A percentile compares a stretch with the other conserved stretches of the same genome.
phyloP scores from a whole-genome alignment of 768 basidiomycete species.

The Hypsizygus marmoreus region DNA sequence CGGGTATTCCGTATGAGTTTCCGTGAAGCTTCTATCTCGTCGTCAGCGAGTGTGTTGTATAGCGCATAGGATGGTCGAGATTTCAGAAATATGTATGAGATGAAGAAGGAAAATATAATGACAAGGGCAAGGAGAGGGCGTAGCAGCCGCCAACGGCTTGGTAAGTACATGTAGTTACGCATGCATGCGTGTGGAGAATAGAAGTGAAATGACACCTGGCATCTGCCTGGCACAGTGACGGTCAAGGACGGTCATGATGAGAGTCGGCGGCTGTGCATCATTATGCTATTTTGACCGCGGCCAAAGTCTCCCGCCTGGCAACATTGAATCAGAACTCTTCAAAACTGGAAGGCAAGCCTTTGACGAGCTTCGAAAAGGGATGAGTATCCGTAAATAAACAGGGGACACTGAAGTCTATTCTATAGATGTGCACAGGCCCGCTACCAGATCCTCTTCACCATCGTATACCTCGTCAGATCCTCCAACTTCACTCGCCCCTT shows the following conservation, averaged over 20 bases:
- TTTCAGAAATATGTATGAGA: constrained; percentile 34
- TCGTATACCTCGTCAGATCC: constrained; percentile 91
- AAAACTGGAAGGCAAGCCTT: too few species aligned
- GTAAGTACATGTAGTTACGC: constrained; percentile 8
- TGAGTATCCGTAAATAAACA: not conserved
- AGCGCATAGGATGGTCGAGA: constrained; percentile 39
- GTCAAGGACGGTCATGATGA: too few species aligned
- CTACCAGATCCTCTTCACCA: constrained; percentile 90
- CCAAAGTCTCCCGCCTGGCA: too few species aligned
- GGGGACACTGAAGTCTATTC: not conserved
- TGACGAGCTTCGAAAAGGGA: too few species aligned
- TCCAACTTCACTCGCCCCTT: constrained; percentile 74
- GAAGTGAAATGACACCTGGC: too few species aligned
- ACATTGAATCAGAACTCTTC: too few species aligned
- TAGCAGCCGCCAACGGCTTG: constrained; percentile 21
- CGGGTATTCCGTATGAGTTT: constrained; percentile 25
- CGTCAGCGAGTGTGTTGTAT: constrained; percentile 32
- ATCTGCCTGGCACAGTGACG: too few species aligned
- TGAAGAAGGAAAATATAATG: constrained; percentile 16
- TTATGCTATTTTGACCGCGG: too few species aligned
- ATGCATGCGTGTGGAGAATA: too few species aligned
- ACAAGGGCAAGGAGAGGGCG: constrained; percentile 16
- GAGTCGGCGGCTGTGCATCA: too few species aligned
- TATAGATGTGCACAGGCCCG: not conserved
- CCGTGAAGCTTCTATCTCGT: constrained; percentile 32